Evolutionary conservation across 148 eudicot genomes (phyloP).

Genomic region (Drosera capensis): DNA sequence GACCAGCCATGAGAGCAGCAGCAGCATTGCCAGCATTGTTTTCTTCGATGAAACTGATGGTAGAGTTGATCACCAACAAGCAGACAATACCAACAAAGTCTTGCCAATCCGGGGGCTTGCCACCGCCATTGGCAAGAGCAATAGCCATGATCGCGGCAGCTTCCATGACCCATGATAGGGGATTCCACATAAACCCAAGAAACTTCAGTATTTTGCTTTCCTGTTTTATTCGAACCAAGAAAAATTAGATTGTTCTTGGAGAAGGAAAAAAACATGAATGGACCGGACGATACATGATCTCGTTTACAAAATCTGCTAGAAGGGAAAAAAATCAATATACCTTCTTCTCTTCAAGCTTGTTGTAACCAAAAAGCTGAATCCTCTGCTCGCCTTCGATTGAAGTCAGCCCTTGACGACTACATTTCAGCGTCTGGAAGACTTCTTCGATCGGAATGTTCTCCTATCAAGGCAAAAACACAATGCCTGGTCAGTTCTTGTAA

Average conservation of each 20-base stretch:
- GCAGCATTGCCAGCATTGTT: slow-evolving; percentile 98
- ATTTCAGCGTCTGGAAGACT: slow-evolving; percentile 87
- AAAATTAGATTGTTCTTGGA: not conserved
- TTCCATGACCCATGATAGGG: slow-evolving; percentile 98
- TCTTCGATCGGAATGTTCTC: slow-evolving; percentile 94
- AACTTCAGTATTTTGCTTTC: slow-evolving; percentile 93
- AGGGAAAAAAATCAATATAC: slow-evolving; percentile 11
- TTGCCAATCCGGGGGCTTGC: slow-evolving; percentile 89
- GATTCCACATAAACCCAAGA: slow-evolving; percentile 99
- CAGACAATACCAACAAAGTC: slow-evolving; percentile 83
- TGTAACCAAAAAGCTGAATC: slow-evolving; percentile 76
- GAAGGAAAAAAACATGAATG: not conserved
- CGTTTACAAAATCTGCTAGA: too few species aligned
- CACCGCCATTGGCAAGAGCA: slow-evolving; percentile 73
- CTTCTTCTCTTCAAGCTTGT: slow-evolving; percentile 90
- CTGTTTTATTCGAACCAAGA: slow-evolving; percentile 18
- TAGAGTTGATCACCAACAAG: slow-evolving; percentile 80
- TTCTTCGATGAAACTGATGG: slow-evolving; percentile 92
- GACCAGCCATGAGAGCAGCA: slow-evolving; percentile 98
- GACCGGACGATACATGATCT: too few species aligned
- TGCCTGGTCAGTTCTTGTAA: too few species aligned
- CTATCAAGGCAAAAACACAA: too few species aligned
- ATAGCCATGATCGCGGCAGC: slow-evolving; percentile 94
- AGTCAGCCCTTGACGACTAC: slow-evolving; percentile 59
- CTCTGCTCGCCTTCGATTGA: slow-evolving; percentile 70